phyloP scores from a whole-genome alignment of 2,329 filamentous ascomycete species.

The Calonectria crousiana region DNA sequence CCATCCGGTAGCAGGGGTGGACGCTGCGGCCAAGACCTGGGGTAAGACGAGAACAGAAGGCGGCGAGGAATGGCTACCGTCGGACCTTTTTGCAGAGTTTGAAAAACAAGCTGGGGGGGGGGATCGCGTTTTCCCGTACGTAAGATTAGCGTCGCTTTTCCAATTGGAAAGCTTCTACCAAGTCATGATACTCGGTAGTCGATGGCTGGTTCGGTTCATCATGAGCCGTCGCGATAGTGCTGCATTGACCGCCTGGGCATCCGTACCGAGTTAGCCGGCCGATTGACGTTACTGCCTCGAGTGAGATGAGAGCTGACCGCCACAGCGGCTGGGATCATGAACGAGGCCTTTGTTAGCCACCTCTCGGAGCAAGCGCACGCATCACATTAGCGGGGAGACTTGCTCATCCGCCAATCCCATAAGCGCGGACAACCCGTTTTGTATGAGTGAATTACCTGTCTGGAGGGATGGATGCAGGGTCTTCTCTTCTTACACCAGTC shows the following conservation, averaged over 20 bases:
- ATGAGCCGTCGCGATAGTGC: slow-evolving; percentile 3
- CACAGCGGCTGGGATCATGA: slow-evolving; percentile 20
- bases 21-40: slow-evolving; percentile 38
- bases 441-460: slow-evolving; percentile 47
- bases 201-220: slow-evolving; percentile 14
- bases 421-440: slow-evolving; percentile 23
- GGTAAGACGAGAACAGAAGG: slow-evolving; percentile 31
- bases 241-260: slow-evolving; percentile 17
- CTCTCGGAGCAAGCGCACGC: slow-evolving; percentile 12
- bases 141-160: slow-evolving; percentile 5
- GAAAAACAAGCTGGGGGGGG: background rate
- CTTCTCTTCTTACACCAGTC: slow-evolving; percentile 39
- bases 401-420: slow-evolving; percentile 17
- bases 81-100: slow-evolving; percentile 9
- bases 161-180: background rate
- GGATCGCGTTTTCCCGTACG: background rate
- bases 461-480: slow-evolving; percentile 39
- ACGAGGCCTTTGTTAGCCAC: slow-evolving; percentile 22
- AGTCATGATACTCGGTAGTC: slow-evolving; percentile 2
- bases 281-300: slow-evolving; percentile 18
- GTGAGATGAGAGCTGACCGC: slow-evolving; percentile 27
- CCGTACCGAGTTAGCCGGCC: slow-evolving; percentile 34
- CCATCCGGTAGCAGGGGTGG: slow-evolving; percentile 18
- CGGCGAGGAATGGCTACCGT: slow-evolving; percentile 4
- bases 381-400: slow-evolving; percentile 21